These are phyloP conservation scores for Aspergillus eucalypticola DNA, from an alignment of 2,329 filamentous ascomycete genomes.

Conservation along the genomic window DNA sequence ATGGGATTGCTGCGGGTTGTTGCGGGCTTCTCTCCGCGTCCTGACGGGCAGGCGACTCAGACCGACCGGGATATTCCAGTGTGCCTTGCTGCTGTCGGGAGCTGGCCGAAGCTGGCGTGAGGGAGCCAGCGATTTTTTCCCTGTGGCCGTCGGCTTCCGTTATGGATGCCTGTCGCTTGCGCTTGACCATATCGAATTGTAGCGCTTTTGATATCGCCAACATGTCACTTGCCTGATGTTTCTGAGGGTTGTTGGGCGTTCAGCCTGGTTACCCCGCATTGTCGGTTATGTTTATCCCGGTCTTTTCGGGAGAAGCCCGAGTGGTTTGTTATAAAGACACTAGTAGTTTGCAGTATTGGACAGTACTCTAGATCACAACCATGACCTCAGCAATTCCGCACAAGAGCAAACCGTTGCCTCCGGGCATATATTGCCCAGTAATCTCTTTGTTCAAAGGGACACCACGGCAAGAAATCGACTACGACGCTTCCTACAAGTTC, in stretches of 20 bases:
- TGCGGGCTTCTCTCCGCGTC: too few relatives aligned
- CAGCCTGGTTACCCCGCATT: background rate
- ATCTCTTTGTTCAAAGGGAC: slow-evolving; percentile 50
- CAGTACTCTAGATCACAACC: background rate
- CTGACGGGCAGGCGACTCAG: too few relatives aligned
- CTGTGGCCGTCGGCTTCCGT: too few relatives aligned
- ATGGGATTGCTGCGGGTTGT: background rate
- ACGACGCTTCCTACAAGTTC: slow-evolving; percentile 49
- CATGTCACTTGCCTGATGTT: background rate
- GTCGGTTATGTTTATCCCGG: background rate
- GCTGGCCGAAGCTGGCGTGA: too few relatives aligned
- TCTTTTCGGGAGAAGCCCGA: background rate
- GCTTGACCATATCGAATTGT: background rate
- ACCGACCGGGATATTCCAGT: too few relatives aligned
- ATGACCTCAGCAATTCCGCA: slow-evolving; percentile 33
- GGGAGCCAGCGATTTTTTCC: too few relatives aligned
- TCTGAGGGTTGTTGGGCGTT: background rate
- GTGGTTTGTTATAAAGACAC: slow-evolving; percentile 8
- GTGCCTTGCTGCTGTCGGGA: too few relatives aligned
- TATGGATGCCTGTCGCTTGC: background rate
- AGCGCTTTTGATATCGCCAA: background rate
- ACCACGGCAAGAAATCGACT: slow-evolving; percentile 45
- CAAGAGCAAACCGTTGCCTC: slow-evolving; percentile 44
- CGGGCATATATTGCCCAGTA: slow-evolving; percentile 51
- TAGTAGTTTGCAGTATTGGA: background rate